Evolutionary conservation across 1,139 yeast genomes (phyloP), one percentile per base, ranked within the genome.

Genomic region (Petasospora fabianii): DNA sequence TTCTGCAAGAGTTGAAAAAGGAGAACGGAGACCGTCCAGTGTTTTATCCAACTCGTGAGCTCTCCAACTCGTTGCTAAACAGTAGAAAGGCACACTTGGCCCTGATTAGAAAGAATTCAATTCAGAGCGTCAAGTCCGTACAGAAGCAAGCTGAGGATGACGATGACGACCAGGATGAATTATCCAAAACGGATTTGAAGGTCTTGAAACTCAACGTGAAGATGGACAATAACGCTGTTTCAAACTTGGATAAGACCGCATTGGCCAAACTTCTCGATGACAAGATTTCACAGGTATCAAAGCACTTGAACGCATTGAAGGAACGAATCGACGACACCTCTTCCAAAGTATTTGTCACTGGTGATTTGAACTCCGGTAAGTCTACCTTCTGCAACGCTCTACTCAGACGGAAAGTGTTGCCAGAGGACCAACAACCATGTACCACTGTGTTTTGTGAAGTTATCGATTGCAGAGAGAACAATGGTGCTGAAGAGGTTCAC

Each of bases 351-450:
- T 79, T 94, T 52, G 90, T 94, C 27, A 94, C 98, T 2, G 99
- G 99, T 34, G 99, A 94, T 61, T 73, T 94, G 52, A 94, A 94
- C 60, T 85, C 98, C 0, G 99, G 99, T 5, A 94, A 94, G 58
- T 87, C 97, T 1, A 85, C 96, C 1, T 87, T 94, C 53, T 94
- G 98, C 62, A 94, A 94, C 58, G 94, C 97, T 0, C 66, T 94
- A 35, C 66, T 94, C 47, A 71, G 94, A 49, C 73, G 95, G 45
- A 76, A 77, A 39, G 64, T 94, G 2, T 67, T 92, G 35, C 98
- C 99, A 0, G 96, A 85, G 53, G 99, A 94, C 61, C 98, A 94
- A 58, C 96, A 94, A 56, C 99, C 99, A 1, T 90, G 97, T 54
- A 94, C 99, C 0, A 82, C 87, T 42, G 97, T 94, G 1, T 94